Evolutionary conservation across 129 eudicot genomes (phyloP).

Genomic region (Centaurea solstitialis): DNA sequence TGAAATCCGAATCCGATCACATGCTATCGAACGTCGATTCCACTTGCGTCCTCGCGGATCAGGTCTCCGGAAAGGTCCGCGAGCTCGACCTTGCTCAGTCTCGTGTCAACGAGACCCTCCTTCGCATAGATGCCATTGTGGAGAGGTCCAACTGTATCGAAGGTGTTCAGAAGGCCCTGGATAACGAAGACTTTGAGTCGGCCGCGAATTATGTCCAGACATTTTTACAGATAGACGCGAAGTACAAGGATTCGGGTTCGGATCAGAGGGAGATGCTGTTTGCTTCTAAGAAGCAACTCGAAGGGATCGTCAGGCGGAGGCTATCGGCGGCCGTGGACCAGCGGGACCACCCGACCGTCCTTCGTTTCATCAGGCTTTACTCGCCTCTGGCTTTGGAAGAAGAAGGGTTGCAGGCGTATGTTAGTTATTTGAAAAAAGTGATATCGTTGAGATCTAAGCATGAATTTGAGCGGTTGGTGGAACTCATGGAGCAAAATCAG

Average conservation of each 20-base stretch:
- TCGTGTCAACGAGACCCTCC: slow-evolving; percentile 62
- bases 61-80: slow-evolving; percentile 72
- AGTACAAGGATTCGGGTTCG: slow-evolving; percentile 50
- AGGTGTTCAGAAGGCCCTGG: slow-evolving; percentile 58
- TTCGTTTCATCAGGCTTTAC: slow-evolving; percentile 62
- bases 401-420: slow-evolving; percentile 83
- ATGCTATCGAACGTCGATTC: slow-evolving; percentile 64
- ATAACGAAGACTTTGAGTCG: slow-evolving; percentile 59
- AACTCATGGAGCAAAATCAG: slow-evolving; percentile 48
- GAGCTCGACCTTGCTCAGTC: slow-evolving; percentile 84
- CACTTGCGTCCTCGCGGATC: slow-evolving; percentile 74
- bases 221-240: slow-evolving; percentile 58
- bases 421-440: slow-evolving; percentile 69
- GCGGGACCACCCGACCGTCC: slow-evolving; percentile 54
- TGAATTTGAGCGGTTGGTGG: slow-evolving; percentile 73
- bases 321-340: slow-evolving; percentile 55
- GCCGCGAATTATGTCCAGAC: slow-evolving; percentile 58
- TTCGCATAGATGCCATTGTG: slow-evolving; percentile 66
- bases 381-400: slow-evolving; percentile 73
- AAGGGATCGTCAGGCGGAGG: slow-evolving; percentile 47
- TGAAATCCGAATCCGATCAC: slow-evolving; percentile 55
- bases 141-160: slow-evolving; percentile 66
- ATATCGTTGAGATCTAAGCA: slow-evolving; percentile 61
- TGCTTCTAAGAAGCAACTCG: slow-evolving; percentile 60
- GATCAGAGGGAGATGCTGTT: slow-evolving; percentile 70